Evolutionary conservation across 2,329 filamentous ascomycete species (phyloP).

Genomic region (Penicillium sp.): DNA sequence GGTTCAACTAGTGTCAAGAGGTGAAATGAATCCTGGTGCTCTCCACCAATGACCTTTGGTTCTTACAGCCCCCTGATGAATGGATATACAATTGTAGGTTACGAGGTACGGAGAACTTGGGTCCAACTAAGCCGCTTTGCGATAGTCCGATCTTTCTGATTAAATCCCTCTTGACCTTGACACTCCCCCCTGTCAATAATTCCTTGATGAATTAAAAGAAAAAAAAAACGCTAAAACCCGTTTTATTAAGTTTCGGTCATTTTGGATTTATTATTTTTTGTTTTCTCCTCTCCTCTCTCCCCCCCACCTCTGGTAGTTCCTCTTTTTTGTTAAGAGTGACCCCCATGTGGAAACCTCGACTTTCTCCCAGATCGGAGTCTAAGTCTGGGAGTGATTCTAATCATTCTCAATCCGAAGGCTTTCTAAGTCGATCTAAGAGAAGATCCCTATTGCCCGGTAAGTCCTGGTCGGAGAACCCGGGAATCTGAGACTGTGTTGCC

Average conservation of each 20-base stretch:
- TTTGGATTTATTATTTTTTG: slow-evolving; percentile 7
- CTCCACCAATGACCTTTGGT: not conserved
- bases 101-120: slow-evolving; percentile 1
- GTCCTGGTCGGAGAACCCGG: slow-evolving; percentile 6
- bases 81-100: not conserved
- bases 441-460: slow-evolving; percentile 28
- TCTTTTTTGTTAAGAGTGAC: slow-evolving; percentile 2
- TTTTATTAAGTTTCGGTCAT: not conserved
- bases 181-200: not conserved
- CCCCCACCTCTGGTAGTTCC: slow-evolving; percentile 12
- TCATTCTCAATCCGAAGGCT: slow-evolving; percentile 30
- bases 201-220: not conserved
- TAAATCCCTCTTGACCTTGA: not conserved
- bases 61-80: not conserved
- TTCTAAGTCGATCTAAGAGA: slow-evolving; percentile 40
- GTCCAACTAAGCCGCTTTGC: slow-evolving; percentile 8
- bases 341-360: slow-evolving; percentile 45
- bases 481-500: not conserved
- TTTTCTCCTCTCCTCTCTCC: slow-evolving; percentile 1
- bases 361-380: slow-evolving; percentile 41
- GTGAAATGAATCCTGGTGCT: not conserved
- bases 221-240: too few species aligned
- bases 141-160: slow-evolving; percentile 14
- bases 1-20: not conserved
- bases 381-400: slow-evolving; percentile 38